Evolutionary conservation across 176 grass and related monocot species (phyloP).

Genomic region (Raddia guianensis): DNA sequence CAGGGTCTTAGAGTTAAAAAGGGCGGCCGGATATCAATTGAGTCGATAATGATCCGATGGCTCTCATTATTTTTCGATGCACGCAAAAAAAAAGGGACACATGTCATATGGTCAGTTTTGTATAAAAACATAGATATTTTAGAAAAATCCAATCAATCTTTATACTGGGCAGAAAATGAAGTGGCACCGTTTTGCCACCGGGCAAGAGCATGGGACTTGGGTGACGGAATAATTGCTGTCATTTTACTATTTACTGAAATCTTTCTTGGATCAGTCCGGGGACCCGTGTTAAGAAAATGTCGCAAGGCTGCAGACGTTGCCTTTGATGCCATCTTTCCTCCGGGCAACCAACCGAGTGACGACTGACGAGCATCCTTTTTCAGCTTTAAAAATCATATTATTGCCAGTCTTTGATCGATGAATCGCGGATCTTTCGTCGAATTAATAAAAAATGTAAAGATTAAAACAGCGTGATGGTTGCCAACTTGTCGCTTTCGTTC

Average conservation of each 20-base stretch:
- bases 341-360: too few relatives aligned
- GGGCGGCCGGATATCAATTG: too few relatives aligned
- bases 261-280: background rate
- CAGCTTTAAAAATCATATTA: background rate
- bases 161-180: too few relatives aligned
- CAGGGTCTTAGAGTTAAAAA: too few relatives aligned
- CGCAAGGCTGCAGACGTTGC: background rate
- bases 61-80: too few relatives aligned
- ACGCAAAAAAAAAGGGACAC: too few relatives aligned
- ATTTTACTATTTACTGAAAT: background rate
- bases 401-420: background rate
- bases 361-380: constrained; percentile 11
- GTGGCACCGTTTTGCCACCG: background rate
- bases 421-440: constrained; percentile 19
- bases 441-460: background rate
- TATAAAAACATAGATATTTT: too few relatives aligned
- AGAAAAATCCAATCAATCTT: too few relatives aligned
- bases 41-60: too few relatives aligned
- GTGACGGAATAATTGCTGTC: background rate
- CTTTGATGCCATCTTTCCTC: constrained; percentile 5
- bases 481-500: background rate
- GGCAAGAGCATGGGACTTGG: background rate
- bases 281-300: background rate
- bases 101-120: too few relatives aligned
- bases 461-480: background rate